phyloP scores from a whole-genome alignment of 2,329 filamentous ascomycete genomes.

The Apiospora kogelbergensis region DNA sequence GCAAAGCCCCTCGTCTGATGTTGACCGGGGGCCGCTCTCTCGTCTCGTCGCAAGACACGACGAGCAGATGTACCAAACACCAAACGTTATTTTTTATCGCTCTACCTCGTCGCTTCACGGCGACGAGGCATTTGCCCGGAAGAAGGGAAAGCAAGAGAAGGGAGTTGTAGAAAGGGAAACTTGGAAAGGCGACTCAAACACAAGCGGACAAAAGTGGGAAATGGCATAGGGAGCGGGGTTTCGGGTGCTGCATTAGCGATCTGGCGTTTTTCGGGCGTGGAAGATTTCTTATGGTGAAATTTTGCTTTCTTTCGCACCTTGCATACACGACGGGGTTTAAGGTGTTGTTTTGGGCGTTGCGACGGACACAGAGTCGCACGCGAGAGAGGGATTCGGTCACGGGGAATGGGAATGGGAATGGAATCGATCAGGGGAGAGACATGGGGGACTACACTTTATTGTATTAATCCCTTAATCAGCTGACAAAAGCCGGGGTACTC shows the following conservation, averaged over 20 bases:
- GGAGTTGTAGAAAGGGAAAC: not conserved
- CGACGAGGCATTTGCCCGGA: not conserved
- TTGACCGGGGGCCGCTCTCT: not conserved
- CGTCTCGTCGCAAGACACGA: not conserved
- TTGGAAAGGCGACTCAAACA: not conserved
- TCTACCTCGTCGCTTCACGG: not conserved
- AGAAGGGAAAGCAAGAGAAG: not conserved
- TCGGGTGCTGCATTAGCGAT: not conserved
- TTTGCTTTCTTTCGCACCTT: not conserved
- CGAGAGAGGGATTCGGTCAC: not conserved
- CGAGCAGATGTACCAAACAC: constrained; percentile 3
- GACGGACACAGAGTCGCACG: not conserved
- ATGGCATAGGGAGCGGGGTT: not conserved
- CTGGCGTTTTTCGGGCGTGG: not conserved
- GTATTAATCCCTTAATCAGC: constrained; percentile 3
- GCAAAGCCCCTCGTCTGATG: not conserved
- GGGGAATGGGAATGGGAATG: not conserved
- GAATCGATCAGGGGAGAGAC: not conserved
- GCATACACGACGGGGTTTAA: not conserved
- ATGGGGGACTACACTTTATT: not conserved
- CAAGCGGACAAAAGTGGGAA: not conserved
- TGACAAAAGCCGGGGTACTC: not conserved
- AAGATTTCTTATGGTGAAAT: not conserved
- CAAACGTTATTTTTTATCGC: not conserved
- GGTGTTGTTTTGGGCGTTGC: not conserved